phyloP scores from a whole-genome alignment of 768 basidiomycete species.

The Rhodotorula paludigena region DNA sequence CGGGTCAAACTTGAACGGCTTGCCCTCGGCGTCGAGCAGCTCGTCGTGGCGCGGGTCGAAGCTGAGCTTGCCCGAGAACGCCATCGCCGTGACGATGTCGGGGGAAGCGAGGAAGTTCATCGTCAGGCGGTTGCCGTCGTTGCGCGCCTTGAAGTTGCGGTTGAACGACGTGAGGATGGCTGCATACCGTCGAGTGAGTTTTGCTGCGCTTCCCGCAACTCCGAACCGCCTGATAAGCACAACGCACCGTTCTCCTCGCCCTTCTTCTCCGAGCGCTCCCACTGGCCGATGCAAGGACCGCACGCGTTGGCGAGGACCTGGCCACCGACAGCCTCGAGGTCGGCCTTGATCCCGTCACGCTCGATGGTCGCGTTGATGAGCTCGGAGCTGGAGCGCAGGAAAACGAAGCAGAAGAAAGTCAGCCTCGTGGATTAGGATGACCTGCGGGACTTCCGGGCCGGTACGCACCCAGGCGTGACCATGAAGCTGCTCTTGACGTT shows the following conservation, averaged over 20 bases:
- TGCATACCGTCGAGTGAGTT: too few species aligned
- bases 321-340: constrained; percentile 83
- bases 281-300: constrained; percentile 98
- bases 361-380: constrained; percentile 97
- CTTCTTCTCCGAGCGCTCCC: constrained; percentile 83
- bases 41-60: constrained; percentile 89
- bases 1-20: constrained; percentile 74
- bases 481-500: constrained; percentile 56
- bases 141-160: constrained; percentile 88
- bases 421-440: too few species aligned
- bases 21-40: constrained; percentile 62
- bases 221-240: neutral
- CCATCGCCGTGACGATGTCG: constrained; percentile 82
- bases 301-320: constrained; percentile 95
- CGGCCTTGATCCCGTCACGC: constrained; percentile 76
- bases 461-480: constrained; percentile 49
- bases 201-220: neutral
- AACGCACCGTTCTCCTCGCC: constrained; percentile 80
- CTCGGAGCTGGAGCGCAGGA: constrained; percentile 58
- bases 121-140: constrained; percentile 87
- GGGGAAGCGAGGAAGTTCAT: constrained; percentile 93
- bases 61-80: constrained; percentile 84
- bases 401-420: neutral
- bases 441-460: too few species aligned
- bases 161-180: constrained; percentile 98